Conservation (phyloP, 1,284 basidiomycete species). For the Somion occarium region DNA sequence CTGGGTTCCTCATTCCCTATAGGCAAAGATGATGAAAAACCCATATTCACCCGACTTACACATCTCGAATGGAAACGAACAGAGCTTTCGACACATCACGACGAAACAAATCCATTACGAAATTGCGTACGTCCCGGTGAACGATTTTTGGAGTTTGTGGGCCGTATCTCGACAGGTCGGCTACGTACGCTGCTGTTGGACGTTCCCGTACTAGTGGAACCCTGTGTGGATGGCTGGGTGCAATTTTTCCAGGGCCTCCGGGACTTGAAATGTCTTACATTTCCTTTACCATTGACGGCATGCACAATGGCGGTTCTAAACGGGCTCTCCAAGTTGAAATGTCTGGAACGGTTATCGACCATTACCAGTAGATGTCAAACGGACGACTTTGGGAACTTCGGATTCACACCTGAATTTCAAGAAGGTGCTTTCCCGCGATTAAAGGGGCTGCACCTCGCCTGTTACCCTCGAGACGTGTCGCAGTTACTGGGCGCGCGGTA, state of each 20-base stretch:
- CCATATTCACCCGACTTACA: neutral
- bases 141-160: neutral
- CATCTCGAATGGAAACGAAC: too few relatives aligned
- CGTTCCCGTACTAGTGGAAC: neutral
- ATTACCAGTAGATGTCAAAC: neutral
- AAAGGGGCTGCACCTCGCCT: neutral
- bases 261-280: neutral
- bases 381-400: neutral
- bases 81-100: too few relatives aligned
- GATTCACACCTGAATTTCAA: neutral
- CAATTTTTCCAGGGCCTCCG: neutral
- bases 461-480: too few relatives aligned
- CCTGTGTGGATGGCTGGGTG: neutral
- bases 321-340: neutral
- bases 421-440: neutral
- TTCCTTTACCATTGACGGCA: neutral
- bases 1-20: neutral
- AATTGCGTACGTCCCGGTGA: neutral
- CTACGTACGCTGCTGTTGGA: neutral
- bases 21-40: too few relatives aligned
- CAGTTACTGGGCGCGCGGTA: neutral
- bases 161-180: neutral
- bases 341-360: neutral
- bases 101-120: too few relatives aligned
- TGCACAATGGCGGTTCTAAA: neutral